Evolutionary conservation across 768 basidiomycete genomes (phyloP).

Genomic region (Mycena alexandri): DNA sequence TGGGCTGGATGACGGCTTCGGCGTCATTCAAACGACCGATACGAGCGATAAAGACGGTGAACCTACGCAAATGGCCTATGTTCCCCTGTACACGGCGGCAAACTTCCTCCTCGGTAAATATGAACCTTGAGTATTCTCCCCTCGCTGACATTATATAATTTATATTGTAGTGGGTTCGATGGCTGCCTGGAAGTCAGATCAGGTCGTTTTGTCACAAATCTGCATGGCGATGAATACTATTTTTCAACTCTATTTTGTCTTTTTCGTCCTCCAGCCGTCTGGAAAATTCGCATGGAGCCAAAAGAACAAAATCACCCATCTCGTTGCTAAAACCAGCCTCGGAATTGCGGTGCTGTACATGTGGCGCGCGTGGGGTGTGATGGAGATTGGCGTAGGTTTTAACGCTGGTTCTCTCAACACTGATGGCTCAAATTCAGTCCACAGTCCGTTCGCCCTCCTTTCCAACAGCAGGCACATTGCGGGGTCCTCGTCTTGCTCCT

Average conservation of each 20-base stretch:
- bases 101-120: conserved; percentile 49
- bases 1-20: neutral
- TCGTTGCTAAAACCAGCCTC: conserved; percentile 57
- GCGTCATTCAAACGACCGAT: neutral
- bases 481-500: conserved; percentile 47
- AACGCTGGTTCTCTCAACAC: neutral
- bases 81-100: conserved; percentile 47
- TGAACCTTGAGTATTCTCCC: too few species aligned
- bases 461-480: conserved; percentile 43
- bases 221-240: conserved; percentile 49
- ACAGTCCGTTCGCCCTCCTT: conserved; percentile 40
- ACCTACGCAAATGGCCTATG: conserved; percentile 45
- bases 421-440: neutral
- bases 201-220: conserved; percentile 44
- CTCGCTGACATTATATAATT: neutral
- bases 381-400: conserved; percentile 44
- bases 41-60: conserved; percentile 13
- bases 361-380: conserved; percentile 48
- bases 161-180: conserved; percentile 46
- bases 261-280: conserved; percentile 44
- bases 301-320: conserved; percentile 50
- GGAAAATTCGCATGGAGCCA: conserved; percentile 41
- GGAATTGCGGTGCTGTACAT: conserved; percentile 52
- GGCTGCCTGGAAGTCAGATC: conserved; percentile 46
- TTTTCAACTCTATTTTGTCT: conserved; percentile 53